These are phyloP conservation scores for Chiua virens DNA, from an alignment of 768 basidiomycete genomes.

Conservation along the genomic window DNA sequence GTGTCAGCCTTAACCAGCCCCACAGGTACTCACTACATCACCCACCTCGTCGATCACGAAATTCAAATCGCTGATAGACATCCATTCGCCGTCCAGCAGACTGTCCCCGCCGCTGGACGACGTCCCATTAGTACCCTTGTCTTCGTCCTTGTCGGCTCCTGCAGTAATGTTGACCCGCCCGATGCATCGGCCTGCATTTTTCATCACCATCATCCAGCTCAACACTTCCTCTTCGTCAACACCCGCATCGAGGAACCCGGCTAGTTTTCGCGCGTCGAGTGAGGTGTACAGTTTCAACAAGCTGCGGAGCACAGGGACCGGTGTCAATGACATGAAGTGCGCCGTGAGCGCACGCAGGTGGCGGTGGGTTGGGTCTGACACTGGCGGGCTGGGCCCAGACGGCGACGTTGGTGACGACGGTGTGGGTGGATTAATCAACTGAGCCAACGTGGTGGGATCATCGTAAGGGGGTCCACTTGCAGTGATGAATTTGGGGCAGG, in stretches of 20 bases:
- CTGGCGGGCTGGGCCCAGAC: constrained; percentile 13
- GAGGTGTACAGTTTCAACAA: constrained; percentile 96
- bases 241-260: constrained; percentile 74
- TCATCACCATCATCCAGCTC: constrained; percentile 96
- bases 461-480: constrained; percentile 96
- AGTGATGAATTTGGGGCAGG: constrained; percentile 95
- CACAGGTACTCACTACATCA: constrained; percentile 5
- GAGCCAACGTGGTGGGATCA: constrained; percentile 60
- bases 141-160: constrained; percentile 41
- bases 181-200: constrained; percentile 80
- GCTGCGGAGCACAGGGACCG: constrained; percentile 83
- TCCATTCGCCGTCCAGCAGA: constrained; percentile 81
- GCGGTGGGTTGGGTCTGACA: constrained; percentile 72
- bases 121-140: constrained; percentile 15
- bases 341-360: constrained; percentile 84
- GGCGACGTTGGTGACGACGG: constrained; percentile 33
- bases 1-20: neutral
- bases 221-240: constrained; percentile 92
- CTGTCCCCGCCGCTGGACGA: constrained; percentile 36
- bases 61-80: constrained; percentile 90
- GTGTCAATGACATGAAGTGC: constrained; percentile 72
- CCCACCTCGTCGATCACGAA: constrained; percentile 92
- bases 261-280: constrained; percentile 87
- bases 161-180: constrained; percentile 42
- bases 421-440: constrained; percentile 42